Conservation (phyloP, 345 rosid genomes). For the Populus davidiana region DNA sequence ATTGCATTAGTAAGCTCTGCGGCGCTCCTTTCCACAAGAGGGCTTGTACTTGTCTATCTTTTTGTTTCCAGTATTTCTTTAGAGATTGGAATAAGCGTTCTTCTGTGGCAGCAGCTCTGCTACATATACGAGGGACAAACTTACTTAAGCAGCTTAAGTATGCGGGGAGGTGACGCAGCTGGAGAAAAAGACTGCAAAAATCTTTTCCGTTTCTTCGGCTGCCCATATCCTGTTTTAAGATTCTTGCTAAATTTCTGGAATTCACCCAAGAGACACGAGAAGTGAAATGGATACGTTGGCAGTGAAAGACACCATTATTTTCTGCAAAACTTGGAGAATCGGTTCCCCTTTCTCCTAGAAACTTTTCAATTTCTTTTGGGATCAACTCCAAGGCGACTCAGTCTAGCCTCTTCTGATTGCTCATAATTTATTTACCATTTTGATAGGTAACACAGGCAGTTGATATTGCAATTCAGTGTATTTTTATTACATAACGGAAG, state of each 20-base stretch:
- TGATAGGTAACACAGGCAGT: no score
- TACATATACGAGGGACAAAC: constrained; percentile 78
- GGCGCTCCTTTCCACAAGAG: constrained; percentile 53
- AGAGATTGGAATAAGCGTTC: constrained; percentile 63
- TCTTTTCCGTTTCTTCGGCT: constrained; percentile 66
- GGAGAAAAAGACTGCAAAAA: constrained; percentile 64
- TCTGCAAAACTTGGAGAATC: no score
- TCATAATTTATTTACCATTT: no score
- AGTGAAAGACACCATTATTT: neutral
- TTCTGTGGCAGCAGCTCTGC: constrained; percentile 81
- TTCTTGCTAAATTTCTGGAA: constrained; percentile 42
- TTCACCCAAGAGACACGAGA: constrained; percentile 57
- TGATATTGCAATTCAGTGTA: no score
- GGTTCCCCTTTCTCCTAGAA: no score
- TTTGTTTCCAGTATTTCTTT: constrained; percentile 65
- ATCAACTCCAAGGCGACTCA: no score
- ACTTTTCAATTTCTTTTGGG: no score
- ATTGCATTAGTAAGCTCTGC: constrained; percentile 51
- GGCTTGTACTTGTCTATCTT: constrained; percentile 70
- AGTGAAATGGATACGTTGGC: constrained; percentile 25
- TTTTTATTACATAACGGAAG: no score
- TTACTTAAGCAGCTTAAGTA: constrained; percentile 62
- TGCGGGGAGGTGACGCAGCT: constrained; percentile 41
- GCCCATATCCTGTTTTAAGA: constrained; percentile 49
- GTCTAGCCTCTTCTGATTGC: no score